Conservation (phyloP, 148 eudicot genomes). For the Chenopodium berlandieri region DNA sequence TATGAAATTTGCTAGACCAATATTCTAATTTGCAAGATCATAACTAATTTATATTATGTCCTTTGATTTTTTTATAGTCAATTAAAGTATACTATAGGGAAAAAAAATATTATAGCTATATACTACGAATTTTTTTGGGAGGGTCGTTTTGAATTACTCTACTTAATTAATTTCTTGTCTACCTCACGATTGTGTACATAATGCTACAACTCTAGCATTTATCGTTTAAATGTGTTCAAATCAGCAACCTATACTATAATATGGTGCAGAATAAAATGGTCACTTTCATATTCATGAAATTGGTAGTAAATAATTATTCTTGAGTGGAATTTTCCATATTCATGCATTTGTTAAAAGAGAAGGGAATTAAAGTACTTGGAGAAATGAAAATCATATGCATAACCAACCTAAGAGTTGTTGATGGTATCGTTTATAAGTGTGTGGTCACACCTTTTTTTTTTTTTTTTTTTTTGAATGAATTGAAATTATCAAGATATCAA, state of each 20-base stretch:
- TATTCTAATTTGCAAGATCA: too few relatives aligned
- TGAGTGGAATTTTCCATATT: neutral
- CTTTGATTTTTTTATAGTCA: too few relatives aligned
- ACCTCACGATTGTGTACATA: neutral
- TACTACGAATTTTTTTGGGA: too few relatives aligned
- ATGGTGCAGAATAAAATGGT: neutral
- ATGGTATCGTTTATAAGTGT: neutral
- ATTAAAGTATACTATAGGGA: too few relatives aligned
- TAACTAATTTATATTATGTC: too few relatives aligned
- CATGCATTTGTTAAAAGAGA: slow-evolving; percentile 2
- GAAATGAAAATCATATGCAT: neutral
- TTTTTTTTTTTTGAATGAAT: too few relatives aligned
- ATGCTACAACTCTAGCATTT: neutral
- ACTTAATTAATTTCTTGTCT: neutral
- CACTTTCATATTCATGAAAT: neutral
- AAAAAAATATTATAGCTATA: too few relatives aligned
- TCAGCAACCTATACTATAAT: too few relatives aligned
- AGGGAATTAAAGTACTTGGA: neutral
- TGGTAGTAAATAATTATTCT: neutral
- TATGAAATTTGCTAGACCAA: too few relatives aligned
- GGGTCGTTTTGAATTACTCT: neutral
- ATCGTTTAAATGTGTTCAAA: too few relatives aligned
- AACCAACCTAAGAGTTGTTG: slow-evolving; percentile 2
- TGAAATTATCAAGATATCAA: too few relatives aligned
- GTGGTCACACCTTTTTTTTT: too few relatives aligned